Conservation (phyloP, 2,329 filamentous ascomycete genomes). For the Penicillium sp. region DNA sequence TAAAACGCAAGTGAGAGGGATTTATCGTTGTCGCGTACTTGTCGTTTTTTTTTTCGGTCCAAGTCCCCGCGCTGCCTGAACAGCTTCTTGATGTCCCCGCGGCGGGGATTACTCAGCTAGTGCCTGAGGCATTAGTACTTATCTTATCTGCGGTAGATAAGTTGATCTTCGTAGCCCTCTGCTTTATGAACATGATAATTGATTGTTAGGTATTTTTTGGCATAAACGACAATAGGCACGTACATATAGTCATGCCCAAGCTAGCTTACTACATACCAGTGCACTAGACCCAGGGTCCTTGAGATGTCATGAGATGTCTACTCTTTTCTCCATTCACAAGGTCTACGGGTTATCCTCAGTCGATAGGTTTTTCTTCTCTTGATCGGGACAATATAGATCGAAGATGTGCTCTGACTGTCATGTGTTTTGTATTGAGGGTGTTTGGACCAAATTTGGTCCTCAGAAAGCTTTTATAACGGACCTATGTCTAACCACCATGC, state of each 20-base stretch:
- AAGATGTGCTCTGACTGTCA: background rate
- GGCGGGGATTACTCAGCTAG: conserved; percentile 2
- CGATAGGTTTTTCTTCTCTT: no score
- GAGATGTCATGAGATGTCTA: no score
- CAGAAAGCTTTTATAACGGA: background rate
- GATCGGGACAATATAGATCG: background rate
- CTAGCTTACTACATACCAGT: background rate
- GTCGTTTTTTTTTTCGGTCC: background rate
- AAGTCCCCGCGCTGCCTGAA: background rate
- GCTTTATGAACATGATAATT: background rate
- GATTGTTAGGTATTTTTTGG: background rate
- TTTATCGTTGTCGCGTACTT: background rate
- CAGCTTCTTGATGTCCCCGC: background rate
- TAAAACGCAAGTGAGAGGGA: background rate
- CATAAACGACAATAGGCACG: background rate
- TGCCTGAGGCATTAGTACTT: conserved; percentile 6
- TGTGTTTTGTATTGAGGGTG: background rate
- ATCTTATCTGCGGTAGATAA: background rate
- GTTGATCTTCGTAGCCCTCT: background rate
- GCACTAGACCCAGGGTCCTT: no score
- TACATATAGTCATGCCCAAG: background rate
- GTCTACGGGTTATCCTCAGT: no score
- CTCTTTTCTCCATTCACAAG: no score
- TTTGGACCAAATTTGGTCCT: background rate
- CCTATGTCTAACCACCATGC: background rate